Evolutionary conservation across 768 basidiomycete genomes (phyloP).

Genomic region (Psilocybe azurescens): DNA sequence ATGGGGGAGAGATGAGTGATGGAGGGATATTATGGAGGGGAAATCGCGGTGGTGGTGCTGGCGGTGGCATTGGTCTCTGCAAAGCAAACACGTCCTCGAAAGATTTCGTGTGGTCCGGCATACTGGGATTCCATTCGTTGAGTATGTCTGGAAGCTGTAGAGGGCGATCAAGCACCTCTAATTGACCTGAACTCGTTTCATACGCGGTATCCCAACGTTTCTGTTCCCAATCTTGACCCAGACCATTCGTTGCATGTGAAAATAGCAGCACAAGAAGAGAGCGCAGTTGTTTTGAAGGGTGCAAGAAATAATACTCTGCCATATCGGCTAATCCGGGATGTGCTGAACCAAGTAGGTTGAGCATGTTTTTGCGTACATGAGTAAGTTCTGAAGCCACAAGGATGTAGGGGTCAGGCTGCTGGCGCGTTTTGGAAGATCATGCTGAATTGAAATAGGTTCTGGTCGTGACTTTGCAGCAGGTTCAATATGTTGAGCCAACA

Average conservation of each 20-base stretch:
- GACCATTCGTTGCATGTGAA: constrained; percentile 90
- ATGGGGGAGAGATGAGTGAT: constrained; percentile 36
- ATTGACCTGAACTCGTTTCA: constrained; percentile 57
- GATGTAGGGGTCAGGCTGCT: constrained; percentile 64
- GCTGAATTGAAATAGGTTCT: constrained; percentile 34
- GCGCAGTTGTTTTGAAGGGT: constrained; percentile 89
- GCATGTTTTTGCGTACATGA: constrained; percentile 71
- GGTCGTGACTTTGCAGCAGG: constrained; percentile 29
- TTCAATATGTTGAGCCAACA: constrained; percentile 47
- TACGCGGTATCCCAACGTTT: constrained; percentile 65
- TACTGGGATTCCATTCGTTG: constrained; percentile 89
- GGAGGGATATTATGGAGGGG: constrained; percentile 25
- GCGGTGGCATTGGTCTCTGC: constrained; percentile 40
- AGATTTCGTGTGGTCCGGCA: constrained; percentile 78
- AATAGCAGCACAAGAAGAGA: constrained; percentile 91
- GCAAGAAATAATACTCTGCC: constrained; percentile 91
- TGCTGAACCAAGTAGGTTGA: constrained; percentile 83
- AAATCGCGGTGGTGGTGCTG: constrained; percentile 31
- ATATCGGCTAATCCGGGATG: constrained; percentile 88
- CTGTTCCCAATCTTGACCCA: constrained; percentile 67
- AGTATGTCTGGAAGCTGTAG: constrained; percentile 81
- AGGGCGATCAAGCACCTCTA: constrained; percentile 76
- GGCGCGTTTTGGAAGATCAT: constrained; percentile 25
- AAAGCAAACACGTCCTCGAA: constrained; percentile 66
- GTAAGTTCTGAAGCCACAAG: constrained; percentile 78